Evolutionary conservation across 2,329 filamentous ascomycete genomes (phyloP).

Genomic region (Aureobasidium sp.): DNA sequence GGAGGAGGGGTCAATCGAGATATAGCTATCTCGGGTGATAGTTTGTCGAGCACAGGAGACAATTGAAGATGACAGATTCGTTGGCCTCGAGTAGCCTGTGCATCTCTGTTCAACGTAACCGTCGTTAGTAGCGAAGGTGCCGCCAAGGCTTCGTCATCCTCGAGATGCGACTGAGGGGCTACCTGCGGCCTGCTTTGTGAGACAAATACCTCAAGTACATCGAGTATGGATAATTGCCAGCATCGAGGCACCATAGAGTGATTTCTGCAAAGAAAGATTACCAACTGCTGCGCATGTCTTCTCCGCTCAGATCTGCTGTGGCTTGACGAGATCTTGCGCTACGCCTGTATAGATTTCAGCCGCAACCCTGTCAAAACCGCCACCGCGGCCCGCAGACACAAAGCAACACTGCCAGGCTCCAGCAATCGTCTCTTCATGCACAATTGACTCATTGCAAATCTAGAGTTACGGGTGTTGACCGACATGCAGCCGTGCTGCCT

Average conservation of each 20-base stretch:
- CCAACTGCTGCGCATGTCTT: neutral
- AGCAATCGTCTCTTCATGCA: neutral
- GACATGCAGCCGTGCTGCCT: neutral
- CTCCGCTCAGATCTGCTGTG: neutral
- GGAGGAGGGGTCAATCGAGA: neutral
- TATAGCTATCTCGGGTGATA: neutral
- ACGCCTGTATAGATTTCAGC: neutral
- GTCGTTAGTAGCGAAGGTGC: neutral
- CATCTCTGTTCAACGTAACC: neutral
- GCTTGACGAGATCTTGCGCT: neutral
- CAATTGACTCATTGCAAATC: neutral
- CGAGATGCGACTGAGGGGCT: neutral
- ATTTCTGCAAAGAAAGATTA: too few species aligned
- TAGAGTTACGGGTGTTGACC: neutral
- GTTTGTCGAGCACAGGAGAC: neutral
- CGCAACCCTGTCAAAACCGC: slow-evolving; percentile 2
- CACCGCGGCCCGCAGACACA: neutral
- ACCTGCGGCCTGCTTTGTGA: too few species aligned
- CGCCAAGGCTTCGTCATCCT: slow-evolving; percentile 10
- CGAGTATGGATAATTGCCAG: neutral
- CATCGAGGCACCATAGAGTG: neutral
- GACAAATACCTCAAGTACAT: neutral
- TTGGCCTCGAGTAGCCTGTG: neutral
- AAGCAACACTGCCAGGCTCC: too few species aligned
- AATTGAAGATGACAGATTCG: neutral